A percentile compares a stretch with the other conserved stretches of the same genome.
phyloP scores from a whole-genome alignment of 768 basidiomycete genomes.

The Ramaria sp. region DNA sequence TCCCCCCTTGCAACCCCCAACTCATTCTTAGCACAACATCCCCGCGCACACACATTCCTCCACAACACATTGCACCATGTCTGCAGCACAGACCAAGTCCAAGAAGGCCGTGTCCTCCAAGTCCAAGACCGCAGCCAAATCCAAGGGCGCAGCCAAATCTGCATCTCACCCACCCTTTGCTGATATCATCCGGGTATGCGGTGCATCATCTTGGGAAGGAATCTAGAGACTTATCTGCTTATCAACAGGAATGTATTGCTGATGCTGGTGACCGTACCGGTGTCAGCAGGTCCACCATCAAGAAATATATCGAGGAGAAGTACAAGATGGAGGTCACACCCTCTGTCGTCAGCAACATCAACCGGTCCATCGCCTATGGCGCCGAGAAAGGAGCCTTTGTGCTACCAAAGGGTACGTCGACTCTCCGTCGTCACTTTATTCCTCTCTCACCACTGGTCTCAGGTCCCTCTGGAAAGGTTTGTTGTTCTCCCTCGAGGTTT shows the following conservation, averaged over 20 bases:
- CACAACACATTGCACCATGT: constrained; percentile 1
- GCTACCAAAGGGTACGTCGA: constrained; percentile 69
- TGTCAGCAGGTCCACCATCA: constrained; percentile 68
- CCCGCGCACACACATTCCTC: neutral
- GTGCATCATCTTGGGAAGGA: neutral
- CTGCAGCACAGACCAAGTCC: constrained; percentile 3
- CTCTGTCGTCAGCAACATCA: constrained; percentile 68
- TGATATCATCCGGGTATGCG: constrained; percentile 29
- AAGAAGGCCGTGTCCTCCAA: constrained; percentile 10
- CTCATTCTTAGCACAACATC: neutral
- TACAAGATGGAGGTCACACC: constrained; percentile 76
- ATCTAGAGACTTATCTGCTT: neutral
- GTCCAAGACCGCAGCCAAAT: constrained; percentile 13
- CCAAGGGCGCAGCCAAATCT: constrained; percentile 18
- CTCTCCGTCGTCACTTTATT: neutral
- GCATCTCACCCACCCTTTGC: constrained; percentile 26
- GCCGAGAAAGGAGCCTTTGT: constrained; percentile 74
- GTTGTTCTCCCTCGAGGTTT: neutral
- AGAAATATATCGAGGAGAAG: constrained; percentile 78
- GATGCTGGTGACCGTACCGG: constrained; percentile 54
- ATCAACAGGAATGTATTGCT: constrained; percentile 57
- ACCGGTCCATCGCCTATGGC: constrained; percentile 71
- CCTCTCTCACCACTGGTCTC: neutral
- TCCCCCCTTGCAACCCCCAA: neutral
- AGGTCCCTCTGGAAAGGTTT: constrained; percentile 2